These are phyloP conservation scores for Acacia concinna DNA, from an alignment of 331 rosid genomes.

Conservation along the genomic window DNA sequence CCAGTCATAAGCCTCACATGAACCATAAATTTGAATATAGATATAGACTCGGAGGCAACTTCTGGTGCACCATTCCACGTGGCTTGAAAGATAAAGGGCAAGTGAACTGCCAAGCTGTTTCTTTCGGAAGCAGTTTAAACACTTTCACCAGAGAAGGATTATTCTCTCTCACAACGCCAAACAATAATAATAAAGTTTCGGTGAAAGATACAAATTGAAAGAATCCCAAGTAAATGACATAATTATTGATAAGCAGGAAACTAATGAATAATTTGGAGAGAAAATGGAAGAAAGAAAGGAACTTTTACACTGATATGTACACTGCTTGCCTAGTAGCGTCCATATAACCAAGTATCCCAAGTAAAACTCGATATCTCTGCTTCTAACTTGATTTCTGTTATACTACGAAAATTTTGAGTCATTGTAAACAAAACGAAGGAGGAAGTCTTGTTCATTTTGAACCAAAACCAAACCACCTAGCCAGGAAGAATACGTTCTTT, in stretches of 20 bases:
- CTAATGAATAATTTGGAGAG: neutral
- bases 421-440: constrained; percentile 2
- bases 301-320: constrained; percentile 20
- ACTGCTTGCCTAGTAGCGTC: neutral
- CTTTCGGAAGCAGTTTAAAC: constrained; percentile 4
- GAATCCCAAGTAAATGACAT: constrained; percentile 1
- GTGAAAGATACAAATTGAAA: constrained; percentile 26
- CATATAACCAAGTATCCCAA: constrained; percentile 26
- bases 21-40: neutral
- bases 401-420: constrained; percentile 34
- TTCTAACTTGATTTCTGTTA: neutral
- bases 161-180: constrained; percentile 15
- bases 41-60: neutral
- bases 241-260: constrained; percentile 25
- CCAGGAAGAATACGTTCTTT: constrained; percentile 71
- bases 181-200: constrained; percentile 5
- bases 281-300: neutral
- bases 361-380: neutral
- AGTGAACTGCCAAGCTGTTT: constrained; percentile 3
- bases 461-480: constrained; percentile 92
- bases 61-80: neutral
- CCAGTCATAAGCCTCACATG: neutral
- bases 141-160: constrained; percentile 24
- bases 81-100: constrained; percentile 4
- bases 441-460: constrained; percentile 45